Conservation (phyloP, 495 filamentous ascomycete species). For the Cetradonia linearis region DNA sequence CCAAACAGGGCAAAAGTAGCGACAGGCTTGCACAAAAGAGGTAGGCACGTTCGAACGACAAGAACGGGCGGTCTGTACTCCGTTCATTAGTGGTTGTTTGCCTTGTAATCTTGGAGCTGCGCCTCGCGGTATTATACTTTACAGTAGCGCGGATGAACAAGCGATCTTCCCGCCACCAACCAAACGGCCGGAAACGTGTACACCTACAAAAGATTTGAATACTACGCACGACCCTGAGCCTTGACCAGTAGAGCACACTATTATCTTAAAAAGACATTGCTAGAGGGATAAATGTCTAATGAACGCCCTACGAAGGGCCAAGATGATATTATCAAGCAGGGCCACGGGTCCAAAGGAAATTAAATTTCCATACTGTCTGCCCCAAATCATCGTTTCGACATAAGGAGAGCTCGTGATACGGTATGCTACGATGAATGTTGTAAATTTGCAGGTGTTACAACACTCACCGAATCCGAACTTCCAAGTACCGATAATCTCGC, state of each 20-base stretch:
- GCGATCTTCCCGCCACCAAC: constrained; percentile 2
- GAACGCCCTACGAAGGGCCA: background rate
- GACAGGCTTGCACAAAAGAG: background rate
- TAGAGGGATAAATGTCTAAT: background rate
- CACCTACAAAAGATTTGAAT: background rate
- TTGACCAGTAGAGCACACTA: background rate
- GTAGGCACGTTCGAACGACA: background rate
- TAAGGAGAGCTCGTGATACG: too few relatives aligned
- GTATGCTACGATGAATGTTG: too few relatives aligned
- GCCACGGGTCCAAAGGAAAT: background rate
- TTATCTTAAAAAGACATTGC: background rate
- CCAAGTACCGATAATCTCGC: background rate
- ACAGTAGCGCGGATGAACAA: background rate
- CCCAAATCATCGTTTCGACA: too few relatives aligned
- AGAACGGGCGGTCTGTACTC: background rate
- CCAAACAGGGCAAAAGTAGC: background rate
- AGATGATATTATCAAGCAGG: background rate
- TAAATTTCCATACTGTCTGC: too few relatives aligned
- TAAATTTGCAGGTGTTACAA: too few relatives aligned
- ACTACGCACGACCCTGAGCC: too few relatives aligned
- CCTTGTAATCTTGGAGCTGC: background rate
- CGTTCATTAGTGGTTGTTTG: background rate
- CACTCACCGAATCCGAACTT: background rate
- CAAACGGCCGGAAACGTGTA: background rate
- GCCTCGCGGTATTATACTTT: background rate